Evolutionary conservation across 495 filamentous ascomycete genomes (phyloP), one percentile per base, ranked within the genome.

Genomic region (Baudoinia panamericana): DNA sequence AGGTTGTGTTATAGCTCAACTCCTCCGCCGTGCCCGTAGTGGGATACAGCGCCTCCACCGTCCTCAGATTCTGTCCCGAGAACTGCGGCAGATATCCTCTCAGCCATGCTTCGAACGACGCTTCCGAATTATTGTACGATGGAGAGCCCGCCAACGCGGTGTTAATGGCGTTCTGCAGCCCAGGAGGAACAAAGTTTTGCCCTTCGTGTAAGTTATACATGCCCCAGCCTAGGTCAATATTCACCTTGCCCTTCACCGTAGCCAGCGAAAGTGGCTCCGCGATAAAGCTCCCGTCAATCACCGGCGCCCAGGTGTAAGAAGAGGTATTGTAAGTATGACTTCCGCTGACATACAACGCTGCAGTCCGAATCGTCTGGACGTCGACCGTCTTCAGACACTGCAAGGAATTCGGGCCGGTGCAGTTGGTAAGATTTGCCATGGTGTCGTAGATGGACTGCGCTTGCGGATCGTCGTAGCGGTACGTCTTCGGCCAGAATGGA

Each of bases 141-240:
- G 45, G 45, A 10, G 39, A 30, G 1, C 43, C 43, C 13, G 22
- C 13, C 13, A 21, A 21, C 22, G 56, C 56, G 3, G 55, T 50
- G 1, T 48, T 50, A 1, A 26, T 48, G 7, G 43, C 39, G n/a
- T 52, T 58, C 8, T 57, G 43, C 4, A 76, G 44, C 0, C 68
- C 69, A 0, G 66, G 47, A 0, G 73, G 66, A 18, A 74, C 58
- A 51, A 79, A 77, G 35, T 70, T 75, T 50, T 74, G 63, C 21
- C 70, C 73, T 52, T 77, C 73, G 46, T 73, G 67, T 4, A 63
- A 62, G 47, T 78, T 78, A 50, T 75, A 76, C 60, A 71, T 69
- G 3, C 63, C 62, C 41, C 66, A 69, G 6, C 65, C 61, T 27
- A 54, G 52, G 5, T 71, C 65, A 5, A 63, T 62, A 32, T 71